Evolutionary conservation across 208 protist genomes (phyloP).

Genomic region (Trypanosomatidae sp.): DNA sequence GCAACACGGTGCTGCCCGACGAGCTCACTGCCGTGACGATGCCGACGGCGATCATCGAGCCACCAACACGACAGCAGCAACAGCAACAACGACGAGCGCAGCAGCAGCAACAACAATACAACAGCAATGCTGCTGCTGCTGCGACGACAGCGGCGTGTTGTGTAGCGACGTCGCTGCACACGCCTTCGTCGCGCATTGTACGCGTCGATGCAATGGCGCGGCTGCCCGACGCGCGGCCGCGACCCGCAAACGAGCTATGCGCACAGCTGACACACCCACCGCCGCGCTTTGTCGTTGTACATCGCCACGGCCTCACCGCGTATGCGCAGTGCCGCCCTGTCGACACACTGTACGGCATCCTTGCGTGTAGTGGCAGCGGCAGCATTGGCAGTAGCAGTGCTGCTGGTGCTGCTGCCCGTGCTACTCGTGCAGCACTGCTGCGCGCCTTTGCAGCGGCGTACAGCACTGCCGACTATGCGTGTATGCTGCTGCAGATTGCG

Average conservation of each 20-base stretch:
- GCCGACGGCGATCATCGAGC: conserved; percentile 39
- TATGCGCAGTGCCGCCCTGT: conserved; percentile 70
- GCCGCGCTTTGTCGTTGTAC: conserved; percentile 45
- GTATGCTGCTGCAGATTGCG: conserved; percentile 86
- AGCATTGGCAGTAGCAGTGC: too few species aligned
- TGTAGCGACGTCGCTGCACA: conserved; percentile 47
- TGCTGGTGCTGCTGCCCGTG: conserved; percentile 11
- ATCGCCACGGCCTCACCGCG: conserved; percentile 63
- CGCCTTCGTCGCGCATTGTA: conserved; percentile 26
- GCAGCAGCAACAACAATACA: too few species aligned
- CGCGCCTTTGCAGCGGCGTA: conserved; percentile 58
- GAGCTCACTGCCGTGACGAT: conserved; percentile 39
- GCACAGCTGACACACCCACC: conserved; percentile 44
- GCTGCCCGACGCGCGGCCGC: conserved; percentile 10
- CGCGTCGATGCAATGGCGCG: conserved; percentile 69
- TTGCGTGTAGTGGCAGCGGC: too few species aligned
- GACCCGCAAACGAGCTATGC: conserved; percentile 52
- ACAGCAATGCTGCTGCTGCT: too few species aligned
- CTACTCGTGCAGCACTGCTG: conserved; percentile 45
- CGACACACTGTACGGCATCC: conserved; percentile 75
- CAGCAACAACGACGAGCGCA: too few species aligned
- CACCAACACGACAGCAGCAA: too few species aligned
- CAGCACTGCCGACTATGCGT: conserved; percentile 53
- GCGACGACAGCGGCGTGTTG: too few species aligned
- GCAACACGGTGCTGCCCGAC: too few species aligned